A percentile compares a stretch with the other conserved stretches of the same genome.
phyloP scores from a whole-genome alignment of 169 alveolate species.

The Cryptosporidium bovis region DNA sequence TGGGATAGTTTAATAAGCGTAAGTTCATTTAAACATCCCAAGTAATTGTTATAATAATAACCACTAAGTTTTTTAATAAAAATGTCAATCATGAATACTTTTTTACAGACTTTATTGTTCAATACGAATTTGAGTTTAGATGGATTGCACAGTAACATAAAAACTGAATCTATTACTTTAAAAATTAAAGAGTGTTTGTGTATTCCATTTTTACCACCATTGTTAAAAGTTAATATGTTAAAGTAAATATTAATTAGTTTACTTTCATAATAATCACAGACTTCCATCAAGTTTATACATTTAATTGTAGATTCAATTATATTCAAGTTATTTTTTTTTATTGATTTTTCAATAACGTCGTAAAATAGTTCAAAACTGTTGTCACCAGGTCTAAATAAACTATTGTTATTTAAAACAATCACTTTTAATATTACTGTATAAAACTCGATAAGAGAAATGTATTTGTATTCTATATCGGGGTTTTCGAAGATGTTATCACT shows the following conservation, averaged over 20 bases:
- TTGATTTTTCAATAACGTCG: conserved; percentile 1
- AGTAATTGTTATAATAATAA: not conserved
- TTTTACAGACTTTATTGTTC: not conserved
- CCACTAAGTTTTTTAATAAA: conserved; percentile 21
- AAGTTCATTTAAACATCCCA: conserved; percentile 16
- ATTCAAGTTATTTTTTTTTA: not conserved
- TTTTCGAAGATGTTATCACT: not conserved
- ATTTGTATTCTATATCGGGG: not conserved
- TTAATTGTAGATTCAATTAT: conserved; percentile 5
- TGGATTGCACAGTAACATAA: conserved; percentile 34
- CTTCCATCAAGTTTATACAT: conserved; percentile 23
- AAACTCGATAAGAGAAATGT: conserved; percentile 7
- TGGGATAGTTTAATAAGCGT: conserved; percentile 25
- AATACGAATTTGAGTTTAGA: conserved; percentile 30
- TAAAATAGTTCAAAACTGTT: conserved; percentile 4
- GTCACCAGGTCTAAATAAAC: not conserved
- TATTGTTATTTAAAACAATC: conserved; percentile 14
- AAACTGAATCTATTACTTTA: conserved; percentile 36
- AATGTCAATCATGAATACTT: not conserved
- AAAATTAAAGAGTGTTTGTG: conserved; percentile 7
- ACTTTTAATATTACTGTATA: conserved; percentile 28
- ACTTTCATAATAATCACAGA: not conserved
- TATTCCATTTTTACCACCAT: not conserved
- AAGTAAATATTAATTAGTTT: conserved; percentile 9
- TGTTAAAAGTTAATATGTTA: not conserved